These are phyloP conservation scores for Venustampulla echinocandica DNA, from an alignment of 495 filamentous ascomycete species.

Conservation along the genomic window DNA sequence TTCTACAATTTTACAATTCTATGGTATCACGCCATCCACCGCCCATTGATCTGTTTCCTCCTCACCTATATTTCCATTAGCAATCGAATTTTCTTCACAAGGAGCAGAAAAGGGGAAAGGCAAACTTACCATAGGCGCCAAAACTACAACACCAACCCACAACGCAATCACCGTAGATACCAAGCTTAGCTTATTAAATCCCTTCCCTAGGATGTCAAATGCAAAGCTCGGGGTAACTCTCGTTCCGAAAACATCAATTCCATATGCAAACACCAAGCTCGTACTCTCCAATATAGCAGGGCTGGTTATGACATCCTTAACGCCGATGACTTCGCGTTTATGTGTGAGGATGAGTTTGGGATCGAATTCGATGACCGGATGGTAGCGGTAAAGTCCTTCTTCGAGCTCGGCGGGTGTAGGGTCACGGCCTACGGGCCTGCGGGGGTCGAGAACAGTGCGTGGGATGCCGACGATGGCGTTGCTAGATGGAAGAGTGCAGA, in stretches of 20 bases:
- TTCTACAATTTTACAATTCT: too few relatives aligned
- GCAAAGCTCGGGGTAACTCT: constrained; percentile 72
- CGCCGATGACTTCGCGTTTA: constrained; percentile 67
- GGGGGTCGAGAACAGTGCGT: constrained; percentile 67
- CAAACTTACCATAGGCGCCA: constrained; percentile 85
- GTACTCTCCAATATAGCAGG: constrained; percentile 89
- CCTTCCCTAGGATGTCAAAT: constrained; percentile 89
- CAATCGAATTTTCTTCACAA: neutral
- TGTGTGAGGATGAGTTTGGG: constrained; percentile 78
- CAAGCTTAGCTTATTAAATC: constrained; percentile 83
- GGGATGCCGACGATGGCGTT: constrained; percentile 74
- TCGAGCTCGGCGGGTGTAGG: constrained; percentile 67
- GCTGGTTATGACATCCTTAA: constrained; percentile 59
- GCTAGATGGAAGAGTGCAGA: constrained; percentile 62
- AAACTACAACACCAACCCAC: constrained; percentile 57
- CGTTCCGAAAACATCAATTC: constrained; percentile 80
- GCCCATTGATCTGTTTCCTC: constrained; percentile 44
- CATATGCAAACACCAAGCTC: constrained; percentile 82
- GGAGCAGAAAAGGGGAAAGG: neutral
- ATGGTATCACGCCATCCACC: constrained; percentile 32
- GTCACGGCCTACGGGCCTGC: constrained; percentile 81
- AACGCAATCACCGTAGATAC: constrained; percentile 74
- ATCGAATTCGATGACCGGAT: constrained; percentile 72
- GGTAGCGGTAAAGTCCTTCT: constrained; percentile 75
- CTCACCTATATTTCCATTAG: constrained; percentile 30